A percentile compares a stretch with the other conserved stretches of the same genome.
Evolutionary conservation across 495 filamentous ascomycete genomes (phyloP).

Genomic region (Sabuloglossum arenarium): DNA sequence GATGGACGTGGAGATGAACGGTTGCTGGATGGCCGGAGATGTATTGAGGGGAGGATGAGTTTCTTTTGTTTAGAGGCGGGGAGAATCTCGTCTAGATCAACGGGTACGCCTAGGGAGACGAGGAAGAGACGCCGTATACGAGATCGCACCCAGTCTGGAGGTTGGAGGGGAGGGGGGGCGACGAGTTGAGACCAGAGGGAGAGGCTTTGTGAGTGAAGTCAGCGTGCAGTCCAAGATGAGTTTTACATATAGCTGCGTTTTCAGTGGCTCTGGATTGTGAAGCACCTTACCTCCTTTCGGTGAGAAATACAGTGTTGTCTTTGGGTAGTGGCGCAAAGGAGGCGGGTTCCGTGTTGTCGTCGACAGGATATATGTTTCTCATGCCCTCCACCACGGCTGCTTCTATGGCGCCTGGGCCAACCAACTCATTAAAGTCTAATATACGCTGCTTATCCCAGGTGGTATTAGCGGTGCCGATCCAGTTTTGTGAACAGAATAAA

Average conservation of each 20-base stretch:
- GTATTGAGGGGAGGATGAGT: constrained; percentile 72
- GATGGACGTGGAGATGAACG: constrained; percentile 23
- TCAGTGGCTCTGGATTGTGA: neutral
- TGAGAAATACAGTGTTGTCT: constrained; percentile 33
- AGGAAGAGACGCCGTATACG: constrained; percentile 91
- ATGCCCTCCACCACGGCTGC: constrained; percentile 30
- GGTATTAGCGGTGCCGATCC: neutral
- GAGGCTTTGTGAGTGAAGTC: constrained; percentile 37
- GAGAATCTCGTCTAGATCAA: constrained; percentile 92
- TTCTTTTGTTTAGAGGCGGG: constrained; percentile 97
- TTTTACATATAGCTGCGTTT: constrained; percentile 12
- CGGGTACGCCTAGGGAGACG: constrained; percentile 84
- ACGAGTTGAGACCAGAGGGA: constrained; percentile 95
- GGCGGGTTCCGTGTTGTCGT: constrained; percentile 23
- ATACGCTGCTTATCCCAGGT: neutral
- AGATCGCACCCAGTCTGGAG: constrained; percentile 93
- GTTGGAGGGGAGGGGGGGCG: constrained; percentile 81
- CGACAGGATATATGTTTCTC: constrained; percentile 32
- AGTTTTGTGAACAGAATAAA: neutral
- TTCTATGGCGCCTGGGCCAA: constrained; percentile 26
- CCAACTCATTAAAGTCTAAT: constrained; percentile 45
- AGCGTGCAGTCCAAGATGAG: neutral
- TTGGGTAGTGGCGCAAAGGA: constrained; percentile 15
- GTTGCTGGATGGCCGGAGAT: constrained; percentile 20
- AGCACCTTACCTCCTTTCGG: constrained; percentile 24